These are phyloP conservation scores for Camellia oleifera DNA, from an alignment of 179 eudicot genomes.

Conservation along the genomic window DNA sequence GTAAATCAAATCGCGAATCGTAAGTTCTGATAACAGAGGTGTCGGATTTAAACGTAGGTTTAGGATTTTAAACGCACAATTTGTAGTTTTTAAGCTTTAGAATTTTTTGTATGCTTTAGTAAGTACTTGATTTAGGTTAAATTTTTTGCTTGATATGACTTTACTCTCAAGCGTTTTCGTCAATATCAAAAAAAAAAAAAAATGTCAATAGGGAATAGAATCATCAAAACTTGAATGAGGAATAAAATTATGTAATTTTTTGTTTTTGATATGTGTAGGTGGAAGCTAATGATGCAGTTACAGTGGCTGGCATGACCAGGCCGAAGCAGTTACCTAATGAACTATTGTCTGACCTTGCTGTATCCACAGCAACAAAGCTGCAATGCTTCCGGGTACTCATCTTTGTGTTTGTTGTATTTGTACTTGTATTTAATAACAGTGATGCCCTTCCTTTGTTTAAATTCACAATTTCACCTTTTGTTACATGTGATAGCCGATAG, in stretches of 20 bases:
- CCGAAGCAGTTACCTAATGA: slow-evolving; percentile 90
- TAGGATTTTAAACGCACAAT: too few relatives aligned
- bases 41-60: too few relatives aligned
- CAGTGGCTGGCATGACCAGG: slow-evolving; percentile 87
- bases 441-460: not conserved
- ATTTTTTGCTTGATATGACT: not conserved
- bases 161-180: not conserved
- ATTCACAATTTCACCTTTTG: not conserved
- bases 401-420: slow-evolving; percentile 1
- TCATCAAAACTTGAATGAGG: not conserved
- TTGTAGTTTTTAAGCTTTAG: not conserved
- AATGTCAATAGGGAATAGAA: not conserved
- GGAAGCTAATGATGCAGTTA: slow-evolving; percentile 90
- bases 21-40: too few relatives aligned
- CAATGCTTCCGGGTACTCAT: slow-evolving; percentile 77
- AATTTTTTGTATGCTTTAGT: not conserved
- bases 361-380: slow-evolving; percentile 84
- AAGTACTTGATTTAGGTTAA: not conserved
- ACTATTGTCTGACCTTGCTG: slow-evolving; percentile 79
- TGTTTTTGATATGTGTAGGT: slow-evolving; percentile 42
- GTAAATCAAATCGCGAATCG: too few relatives aligned
- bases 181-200: not conserved
- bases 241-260: not conserved
- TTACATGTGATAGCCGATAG: not conserved
- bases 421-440: not conserved